Conservation (phyloP, 768 basidiomycete species). For the Trametes elegans region DNA sequence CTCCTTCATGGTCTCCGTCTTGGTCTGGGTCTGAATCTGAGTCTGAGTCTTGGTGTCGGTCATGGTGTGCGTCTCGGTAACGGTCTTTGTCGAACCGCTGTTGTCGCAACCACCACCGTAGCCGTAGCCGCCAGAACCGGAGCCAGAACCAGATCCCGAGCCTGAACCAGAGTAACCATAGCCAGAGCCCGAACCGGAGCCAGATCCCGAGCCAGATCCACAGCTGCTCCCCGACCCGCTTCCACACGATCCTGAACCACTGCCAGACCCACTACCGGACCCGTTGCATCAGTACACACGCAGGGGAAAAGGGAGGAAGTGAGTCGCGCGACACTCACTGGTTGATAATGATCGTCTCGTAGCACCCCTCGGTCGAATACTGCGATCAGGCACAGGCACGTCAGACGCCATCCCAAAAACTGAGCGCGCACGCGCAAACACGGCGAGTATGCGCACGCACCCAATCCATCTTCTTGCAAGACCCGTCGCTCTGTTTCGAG, state of each 20-base stretch:
- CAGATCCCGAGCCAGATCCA: too few species aligned
- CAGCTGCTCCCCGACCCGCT: conserved; percentile 15
- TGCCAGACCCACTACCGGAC: conserved; percentile 12
- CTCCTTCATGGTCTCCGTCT: conserved; percentile 30
- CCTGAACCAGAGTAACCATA: too few species aligned
- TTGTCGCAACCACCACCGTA: conserved; percentile 16
- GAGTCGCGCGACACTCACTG: conserved; percentile 21
- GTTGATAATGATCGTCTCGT: conserved; percentile 62
- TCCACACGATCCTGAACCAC: too few species aligned
- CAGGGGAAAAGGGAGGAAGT: neutral
- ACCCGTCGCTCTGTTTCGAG: conserved; percentile 51
- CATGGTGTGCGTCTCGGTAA: conserved; percentile 34
- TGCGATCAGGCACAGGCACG: conserved; percentile 10
- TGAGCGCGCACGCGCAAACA: neutral
- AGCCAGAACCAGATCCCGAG: too few species aligned
- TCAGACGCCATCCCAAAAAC: neutral
- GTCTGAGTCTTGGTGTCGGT: conserved; percentile 28
- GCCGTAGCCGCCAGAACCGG: too few species aligned
- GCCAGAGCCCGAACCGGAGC: too few species aligned
- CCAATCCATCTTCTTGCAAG: conserved; percentile 57
- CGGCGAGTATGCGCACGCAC: too few species aligned
- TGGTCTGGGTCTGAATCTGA: too few species aligned
- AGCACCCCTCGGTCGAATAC: conserved; percentile 48
- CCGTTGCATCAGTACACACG: conserved; percentile 10
- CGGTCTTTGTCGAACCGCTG: conserved; percentile 24